Percentiles rank a stretch among this genome's conserved stretches.
phyloP scores from a whole-genome alignment of 805 yeast genomes.

The Hemisphaericaspora nanyangensis region DNA sequence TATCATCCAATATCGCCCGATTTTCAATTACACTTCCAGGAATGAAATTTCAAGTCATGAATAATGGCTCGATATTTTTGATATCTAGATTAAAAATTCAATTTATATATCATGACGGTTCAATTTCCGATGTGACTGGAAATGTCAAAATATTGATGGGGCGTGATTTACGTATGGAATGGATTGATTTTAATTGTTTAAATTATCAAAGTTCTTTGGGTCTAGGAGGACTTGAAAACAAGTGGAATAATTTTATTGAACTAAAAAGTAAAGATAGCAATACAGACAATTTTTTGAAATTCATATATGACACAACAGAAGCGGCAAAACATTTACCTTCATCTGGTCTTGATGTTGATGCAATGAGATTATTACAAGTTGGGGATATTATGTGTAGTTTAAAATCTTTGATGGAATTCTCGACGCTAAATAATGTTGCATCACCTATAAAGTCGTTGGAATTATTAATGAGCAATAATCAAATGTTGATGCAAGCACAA shows the following conservation, averaged over 20 bases:
- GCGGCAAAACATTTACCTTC: conserved; percentile 49
- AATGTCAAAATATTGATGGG: conserved; percentile 60
- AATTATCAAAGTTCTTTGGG: conserved; percentile 25
- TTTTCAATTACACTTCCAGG: conserved; percentile 33
- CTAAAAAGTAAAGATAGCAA: conserved; percentile 9
- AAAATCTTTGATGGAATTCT: conserved; percentile 58
- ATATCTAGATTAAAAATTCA: conserved; percentile 24
- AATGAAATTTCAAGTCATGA: conserved; percentile 36
- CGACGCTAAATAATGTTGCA: conserved; percentile 42
- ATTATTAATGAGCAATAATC: conserved; percentile 27
- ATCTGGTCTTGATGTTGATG: conserved; percentile 61
- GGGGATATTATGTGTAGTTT: conserved; percentile 76
- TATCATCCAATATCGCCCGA: conserved; percentile 36
- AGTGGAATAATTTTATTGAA: conserved; percentile 18
- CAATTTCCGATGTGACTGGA: conserved; percentile 60
- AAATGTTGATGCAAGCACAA: conserved; percentile 13
- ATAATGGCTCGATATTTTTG: conserved; percentile 36
- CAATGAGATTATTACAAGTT: conserved; percentile 69
- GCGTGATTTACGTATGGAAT: conserved; percentile 62
- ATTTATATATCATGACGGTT: conserved; percentile 61
- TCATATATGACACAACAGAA: conserved; percentile 23
- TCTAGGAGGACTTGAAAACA: conserved; percentile 21
- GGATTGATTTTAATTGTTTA: conserved; percentile 54
- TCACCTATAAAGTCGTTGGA: conserved; percentile 58
- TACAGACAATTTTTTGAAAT: conserved; percentile 17